Evolutionary conservation across 192 early-diverging fungal genomes (phyloP).

Genomic region (Coemansia reversa): DNA sequence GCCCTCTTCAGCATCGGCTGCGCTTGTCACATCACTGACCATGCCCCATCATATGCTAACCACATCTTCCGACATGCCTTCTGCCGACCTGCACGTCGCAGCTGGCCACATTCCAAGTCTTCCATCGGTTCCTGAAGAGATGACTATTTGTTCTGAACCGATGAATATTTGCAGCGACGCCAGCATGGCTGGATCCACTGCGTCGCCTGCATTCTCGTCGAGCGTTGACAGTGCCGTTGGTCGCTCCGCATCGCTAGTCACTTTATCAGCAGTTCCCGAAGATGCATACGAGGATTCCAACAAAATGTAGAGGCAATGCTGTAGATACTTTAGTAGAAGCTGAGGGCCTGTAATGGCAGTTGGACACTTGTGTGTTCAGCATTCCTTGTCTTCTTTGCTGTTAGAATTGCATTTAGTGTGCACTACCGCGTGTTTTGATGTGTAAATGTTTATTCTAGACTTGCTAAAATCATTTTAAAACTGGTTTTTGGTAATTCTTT

Average conservation of each 20-base stretch:
- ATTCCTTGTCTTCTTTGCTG: too few relatives aligned
- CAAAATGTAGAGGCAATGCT: neutral
- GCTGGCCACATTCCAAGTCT: constrained; percentile 23
- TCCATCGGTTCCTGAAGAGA: constrained; percentile 36
- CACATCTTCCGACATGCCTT: constrained; percentile 11
- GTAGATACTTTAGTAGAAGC: neutral
- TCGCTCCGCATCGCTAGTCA: constrained; percentile 2
- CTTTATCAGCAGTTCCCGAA: constrained; percentile 21
- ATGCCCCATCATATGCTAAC: constrained; percentile 24
- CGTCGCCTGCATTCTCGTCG: neutral
- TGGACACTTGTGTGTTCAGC: too few relatives aligned
- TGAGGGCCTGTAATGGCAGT: too few relatives aligned
- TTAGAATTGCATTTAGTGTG: too few relatives aligned
- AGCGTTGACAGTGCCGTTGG: neutral
- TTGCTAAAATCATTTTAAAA: too few relatives aligned
- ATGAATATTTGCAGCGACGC: neutral
- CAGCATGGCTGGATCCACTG: constrained; percentile 19
- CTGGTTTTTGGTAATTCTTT: too few relatives aligned
- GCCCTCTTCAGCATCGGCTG: constrained; percentile 6
- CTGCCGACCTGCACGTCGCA: neutral
- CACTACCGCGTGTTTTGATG: too few relatives aligned
- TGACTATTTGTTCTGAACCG: constrained; percentile 19
- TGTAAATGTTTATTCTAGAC: too few relatives aligned
- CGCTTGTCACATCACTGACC: constrained; percentile 13
- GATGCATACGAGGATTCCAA: constrained; percentile 16